Evolutionary conservation across 495 filamentous ascomycete species (phyloP), one percentile per base, ranked within the genome.

Genomic region (Hyphodiscus hymeniophilus): DNA sequence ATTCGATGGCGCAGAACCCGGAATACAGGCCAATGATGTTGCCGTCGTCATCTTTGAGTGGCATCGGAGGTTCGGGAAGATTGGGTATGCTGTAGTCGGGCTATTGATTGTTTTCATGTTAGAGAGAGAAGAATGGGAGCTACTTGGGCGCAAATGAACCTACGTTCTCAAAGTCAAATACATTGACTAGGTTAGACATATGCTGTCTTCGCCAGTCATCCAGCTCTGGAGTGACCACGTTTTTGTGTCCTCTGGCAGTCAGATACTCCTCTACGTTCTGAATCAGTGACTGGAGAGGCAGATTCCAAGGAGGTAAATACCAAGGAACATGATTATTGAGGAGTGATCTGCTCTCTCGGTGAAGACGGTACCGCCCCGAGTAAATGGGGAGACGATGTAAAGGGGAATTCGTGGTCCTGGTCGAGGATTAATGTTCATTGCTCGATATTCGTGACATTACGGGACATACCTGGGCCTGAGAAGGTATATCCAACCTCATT

Each of bases 301-400:
- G 34, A 36, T n/a, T 33, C n/a, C 30, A n/a, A 18, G 6, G 34
- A 18, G 17, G 6, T 36, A 36, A 6, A 36, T 36, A 46, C 43
- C 43, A 10, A 77, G 42, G 48, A 77, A 77, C 42, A 72, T 58
- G 24, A 77, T 74, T 53, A 75, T 73, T 2, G 71, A 75, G 59
- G 70, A 75, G 54, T 77, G 74, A 51, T 77, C 74, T 33, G 69
- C 68, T 22, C 71, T 66, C 57, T 75, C 74, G 11, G 70, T 72
- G 55, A 76, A 76, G 4, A 77, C 73, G 13, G 70, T 65, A 45
- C 62, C 66, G 35, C 73, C 73, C 24, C 74, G 70, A 22, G 74
- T 76, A 73, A 73, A 77, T 0, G 74, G 74, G 0, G 73, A 76
- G 46, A 77, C 60, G 55, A 77, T 74, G 57, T 70, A 71, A 53